These are phyloP conservation scores for Colletotrichum sp. DNA, from an alignment of 2,329 filamentous ascomycete species.

Conservation along the genomic window DNA sequence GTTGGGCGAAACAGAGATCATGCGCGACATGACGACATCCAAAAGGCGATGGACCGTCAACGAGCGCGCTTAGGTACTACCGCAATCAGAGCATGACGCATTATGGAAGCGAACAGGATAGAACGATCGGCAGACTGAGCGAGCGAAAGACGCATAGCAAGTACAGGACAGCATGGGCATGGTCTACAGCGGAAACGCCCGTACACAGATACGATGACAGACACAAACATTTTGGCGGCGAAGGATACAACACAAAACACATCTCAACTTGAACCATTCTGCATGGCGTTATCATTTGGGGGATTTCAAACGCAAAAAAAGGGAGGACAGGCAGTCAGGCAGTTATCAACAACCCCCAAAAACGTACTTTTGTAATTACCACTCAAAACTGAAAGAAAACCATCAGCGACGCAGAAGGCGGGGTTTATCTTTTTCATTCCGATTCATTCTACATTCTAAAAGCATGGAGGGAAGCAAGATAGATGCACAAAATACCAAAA, in stretches of 20 bases:
- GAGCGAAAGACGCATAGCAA: background rate
- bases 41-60: conserved; percentile 64
- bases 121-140: background rate
- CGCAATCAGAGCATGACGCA: background rate
- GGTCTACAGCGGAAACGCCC: background rate
- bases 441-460: background rate
- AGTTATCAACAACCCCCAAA: background rate
- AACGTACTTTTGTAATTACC: conserved; percentile 1
- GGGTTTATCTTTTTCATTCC: background rate
- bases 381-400: background rate
- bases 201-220: background rate
- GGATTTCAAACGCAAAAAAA: background rate
- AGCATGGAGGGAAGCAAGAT: background rate
- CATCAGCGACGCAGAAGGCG: background rate
- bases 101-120: background rate
- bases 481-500: background rate
- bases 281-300: conserved; percentile 4
- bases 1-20: conserved; percentile 47
- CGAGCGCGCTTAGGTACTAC: conserved; percentile 37
- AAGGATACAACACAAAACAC: background rate
- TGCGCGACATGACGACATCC: conserved; percentile 48
- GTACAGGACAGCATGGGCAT: background rate
- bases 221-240: background rate
- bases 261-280: conserved; percentile 3
- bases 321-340: background rate